Percentiles rank a stretch among this genome's conserved stretches.
Evolutionary conservation across 768 basidiomycete species (phyloP).

Genomic region (Butyriboletus loyo): DNA sequence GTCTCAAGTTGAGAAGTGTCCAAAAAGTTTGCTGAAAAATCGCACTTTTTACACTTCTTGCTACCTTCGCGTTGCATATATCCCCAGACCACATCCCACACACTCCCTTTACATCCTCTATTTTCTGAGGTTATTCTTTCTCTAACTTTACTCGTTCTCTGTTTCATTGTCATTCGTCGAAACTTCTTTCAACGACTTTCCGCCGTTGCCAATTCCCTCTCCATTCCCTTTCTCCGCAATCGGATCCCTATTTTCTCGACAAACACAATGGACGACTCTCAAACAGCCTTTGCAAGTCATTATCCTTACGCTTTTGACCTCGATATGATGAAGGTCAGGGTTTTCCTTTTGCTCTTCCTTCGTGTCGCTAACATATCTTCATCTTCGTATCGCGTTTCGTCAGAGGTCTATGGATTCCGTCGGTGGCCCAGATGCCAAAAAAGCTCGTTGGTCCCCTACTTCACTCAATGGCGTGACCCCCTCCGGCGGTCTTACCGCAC

Average conservation of each 20-base stretch:
- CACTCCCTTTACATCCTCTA: slow-evolving; percentile 42
- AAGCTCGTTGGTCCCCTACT: slow-evolving; percentile 84
- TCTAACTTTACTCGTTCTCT: slow-evolving; percentile 52
- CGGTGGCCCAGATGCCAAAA: slow-evolving; percentile 83
- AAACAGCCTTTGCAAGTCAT: slow-evolving; percentile 65
- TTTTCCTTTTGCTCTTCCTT: neutral
- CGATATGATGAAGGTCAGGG: slow-evolving; percentile 87
- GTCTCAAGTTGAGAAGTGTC: slow-evolving; percentile 22
- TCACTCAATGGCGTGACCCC: slow-evolving; percentile 39
- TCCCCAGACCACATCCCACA: slow-evolving; percentile 35
- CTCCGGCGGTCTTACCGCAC: slow-evolving; percentile 35
- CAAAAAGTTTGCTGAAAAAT: slow-evolving; percentile 27
- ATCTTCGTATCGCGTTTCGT: neutral
- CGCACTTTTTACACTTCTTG: slow-evolving; percentile 28
- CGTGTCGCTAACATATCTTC: neutral
- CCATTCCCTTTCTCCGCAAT: slow-evolving; percentile 34
- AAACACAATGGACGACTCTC: slow-evolving; percentile 65
- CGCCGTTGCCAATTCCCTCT: slow-evolving; percentile 49
- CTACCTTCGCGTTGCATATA: slow-evolving; percentile 23
- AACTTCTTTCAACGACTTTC: slow-evolving; percentile 37
- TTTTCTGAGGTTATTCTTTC: slow-evolving; percentile 43
- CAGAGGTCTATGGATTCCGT: slow-evolving; percentile 86
- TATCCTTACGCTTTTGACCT: slow-evolving; percentile 79
- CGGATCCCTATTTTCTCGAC: slow-evolving; percentile 22
- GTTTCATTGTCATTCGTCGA: slow-evolving; percentile 41